A percentile compares a stretch with the other conserved stretches of the same genome.
phyloP scores from a whole-genome alignment of 1,139 yeast genomes.

The Lodderomyces elongisporus region DNA sequence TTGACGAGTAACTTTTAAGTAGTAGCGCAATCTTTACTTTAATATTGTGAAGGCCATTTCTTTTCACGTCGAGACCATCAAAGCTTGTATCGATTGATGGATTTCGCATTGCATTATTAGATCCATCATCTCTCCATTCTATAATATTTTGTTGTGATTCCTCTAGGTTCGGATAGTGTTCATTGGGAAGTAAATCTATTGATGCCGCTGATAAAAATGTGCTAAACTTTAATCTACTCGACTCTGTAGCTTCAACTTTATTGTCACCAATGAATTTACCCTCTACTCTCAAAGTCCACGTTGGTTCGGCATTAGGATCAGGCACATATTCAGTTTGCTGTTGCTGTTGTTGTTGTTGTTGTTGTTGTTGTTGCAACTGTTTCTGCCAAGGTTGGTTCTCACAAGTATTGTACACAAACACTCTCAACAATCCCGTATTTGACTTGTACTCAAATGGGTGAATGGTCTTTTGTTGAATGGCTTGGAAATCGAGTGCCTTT shows the following conservation, averaged over 20 bases:
- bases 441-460: constrained; percentile 41
- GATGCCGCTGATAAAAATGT: constrained; percentile 79
- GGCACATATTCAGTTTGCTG: constrained; percentile 16
- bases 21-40: constrained; percentile 72
- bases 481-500: constrained; percentile 82
- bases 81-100: constrained; percentile 45
- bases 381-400: constrained; percentile 93
- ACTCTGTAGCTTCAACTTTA: constrained; percentile 8
- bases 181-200: constrained; percentile 59
- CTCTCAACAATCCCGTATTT: constrained; percentile 58
- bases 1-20: constrained; percentile 64
- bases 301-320: constrained; percentile 36
- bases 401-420: constrained; percentile 76
- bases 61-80: constrained; percentile 84
- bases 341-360: not conserved
- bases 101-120: constrained; percentile 11
- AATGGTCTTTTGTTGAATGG: constrained; percentile 48
- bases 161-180: constrained; percentile 34
- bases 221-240: constrained; percentile 46
- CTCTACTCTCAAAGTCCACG: constrained; percentile 86
- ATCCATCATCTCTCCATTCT: constrained; percentile 38
- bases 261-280: constrained; percentile 58
- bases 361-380: constrained; percentile 27
- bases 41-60: constrained; percentile 68
- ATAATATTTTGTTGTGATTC: constrained; percentile 31